Evolutionary conservation across 169 alveolate genomes (phyloP).

Genomic region (Cyclospora cayetanensis): DNA sequence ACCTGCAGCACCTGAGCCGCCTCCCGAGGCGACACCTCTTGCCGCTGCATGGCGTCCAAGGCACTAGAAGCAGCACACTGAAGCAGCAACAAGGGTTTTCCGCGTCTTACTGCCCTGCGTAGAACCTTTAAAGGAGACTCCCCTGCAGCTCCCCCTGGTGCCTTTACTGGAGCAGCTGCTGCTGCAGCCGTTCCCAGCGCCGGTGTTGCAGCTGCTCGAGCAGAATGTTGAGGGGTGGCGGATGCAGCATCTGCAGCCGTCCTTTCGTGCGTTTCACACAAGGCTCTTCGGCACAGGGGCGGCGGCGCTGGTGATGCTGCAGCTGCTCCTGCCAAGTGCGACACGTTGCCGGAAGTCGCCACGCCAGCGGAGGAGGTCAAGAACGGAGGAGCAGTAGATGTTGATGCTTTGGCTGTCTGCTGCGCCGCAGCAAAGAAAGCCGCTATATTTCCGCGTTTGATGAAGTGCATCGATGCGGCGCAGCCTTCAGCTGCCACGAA

Average conservation of each 20-base stretch:
- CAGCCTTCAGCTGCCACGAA: too few relatives aligned
- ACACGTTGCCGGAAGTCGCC: not conserved
- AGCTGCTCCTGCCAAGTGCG: not conserved
- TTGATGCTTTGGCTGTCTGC: not conserved
- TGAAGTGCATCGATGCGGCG: too few relatives aligned
- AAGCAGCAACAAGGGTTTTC: not conserved
- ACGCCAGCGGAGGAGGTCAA: not conserved
- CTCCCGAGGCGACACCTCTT: not conserved
- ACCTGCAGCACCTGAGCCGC: slow-evolving; percentile 53
- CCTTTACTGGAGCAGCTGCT: not conserved
- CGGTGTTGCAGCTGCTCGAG: not conserved
- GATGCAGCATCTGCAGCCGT: too few relatives aligned
- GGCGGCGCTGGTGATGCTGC: not conserved
- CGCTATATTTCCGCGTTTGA: too few relatives aligned
- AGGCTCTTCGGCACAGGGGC: too few relatives aligned
- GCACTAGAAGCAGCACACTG: slow-evolving; percentile 10
- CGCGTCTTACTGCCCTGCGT: not conserved
- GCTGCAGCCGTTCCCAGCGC: not conserved
- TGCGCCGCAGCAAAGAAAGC: too few relatives aligned
- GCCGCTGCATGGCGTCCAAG: slow-evolving; percentile 5
- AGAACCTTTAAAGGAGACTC: not conserved
- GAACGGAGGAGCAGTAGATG: not conserved
- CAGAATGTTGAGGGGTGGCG: too few relatives aligned
- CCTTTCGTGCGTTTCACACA: too few relatives aligned
- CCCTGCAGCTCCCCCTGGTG: not conserved